Evolutionary conservation across 306 rosid genomes (phyloP).

Genomic region (Lupinus albus): DNA sequence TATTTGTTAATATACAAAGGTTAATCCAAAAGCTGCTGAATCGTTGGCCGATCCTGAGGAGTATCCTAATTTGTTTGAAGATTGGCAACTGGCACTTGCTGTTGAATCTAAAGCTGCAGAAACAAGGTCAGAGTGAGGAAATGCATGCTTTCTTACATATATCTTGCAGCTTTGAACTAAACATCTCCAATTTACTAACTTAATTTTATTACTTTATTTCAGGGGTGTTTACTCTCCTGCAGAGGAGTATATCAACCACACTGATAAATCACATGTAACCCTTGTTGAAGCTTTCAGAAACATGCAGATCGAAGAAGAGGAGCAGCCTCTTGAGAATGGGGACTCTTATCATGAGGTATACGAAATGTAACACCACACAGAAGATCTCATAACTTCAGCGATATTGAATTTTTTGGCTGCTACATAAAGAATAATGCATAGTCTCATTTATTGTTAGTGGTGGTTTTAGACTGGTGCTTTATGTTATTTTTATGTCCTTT

Average conservation of each 20-base stretch:
- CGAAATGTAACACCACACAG: slow-evolving; percentile 3
- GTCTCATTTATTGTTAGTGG: neutral
- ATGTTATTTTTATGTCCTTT: slow-evolving; percentile 24
- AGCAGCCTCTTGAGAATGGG: slow-evolving; percentile 85
- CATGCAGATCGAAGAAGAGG: slow-evolving; percentile 71
- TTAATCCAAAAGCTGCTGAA: slow-evolving; percentile 93
- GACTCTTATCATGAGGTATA: slow-evolving; percentile 73
- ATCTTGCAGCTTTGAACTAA: slow-evolving; percentile 18
- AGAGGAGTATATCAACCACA: slow-evolving; percentile 63
- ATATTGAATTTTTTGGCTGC: neutral
- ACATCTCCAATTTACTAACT: slow-evolving; percentile 37
- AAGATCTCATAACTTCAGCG: slow-evolving; percentile 13
- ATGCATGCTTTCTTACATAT: slow-evolving; percentile 1
- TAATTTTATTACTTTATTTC: slow-evolving; percentile 24
- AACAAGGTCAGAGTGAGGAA: slow-evolving; percentile 60
- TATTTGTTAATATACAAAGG: slow-evolving; percentile 53
- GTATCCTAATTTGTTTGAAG: slow-evolving; percentile 92
- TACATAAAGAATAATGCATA: neutral
- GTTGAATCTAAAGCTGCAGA: slow-evolving; percentile 79
- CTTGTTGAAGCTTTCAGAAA: slow-evolving; percentile 91
- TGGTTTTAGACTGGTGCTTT: slow-evolving; percentile 25
- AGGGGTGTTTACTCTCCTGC: slow-evolving; percentile 83
- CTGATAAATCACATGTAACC: slow-evolving; percentile 63
- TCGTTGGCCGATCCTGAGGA: slow-evolving; percentile 98
- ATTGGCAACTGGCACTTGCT: slow-evolving; percentile 95